Percentiles rank a stretch among this genome's conserved stretches.
Evolutionary conservation across 352 stramenopile genomes (phyloP).

Genomic region (Globisporangium recalcitrans): DNA sequence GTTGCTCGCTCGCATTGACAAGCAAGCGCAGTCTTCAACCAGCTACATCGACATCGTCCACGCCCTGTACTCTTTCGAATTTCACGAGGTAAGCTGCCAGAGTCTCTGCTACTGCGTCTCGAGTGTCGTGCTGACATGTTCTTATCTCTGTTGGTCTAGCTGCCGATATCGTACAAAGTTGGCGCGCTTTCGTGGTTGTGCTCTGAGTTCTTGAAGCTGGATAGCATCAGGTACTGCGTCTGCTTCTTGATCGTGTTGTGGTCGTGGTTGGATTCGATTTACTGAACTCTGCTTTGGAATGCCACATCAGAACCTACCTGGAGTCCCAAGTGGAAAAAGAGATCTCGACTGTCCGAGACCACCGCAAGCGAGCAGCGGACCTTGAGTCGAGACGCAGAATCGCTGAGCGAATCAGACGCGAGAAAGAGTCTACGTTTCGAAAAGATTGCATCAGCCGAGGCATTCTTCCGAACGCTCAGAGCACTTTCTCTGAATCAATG

Average conservation of each 20-base stretch:
- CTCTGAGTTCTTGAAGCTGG: slow-evolving; percentile 58
- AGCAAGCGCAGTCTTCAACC: slow-evolving; percentile 26
- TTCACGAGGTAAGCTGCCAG: slow-evolving; percentile 38
- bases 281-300: background rate
- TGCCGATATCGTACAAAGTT: slow-evolving; percentile 58
- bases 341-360: slow-evolving; percentile 41
- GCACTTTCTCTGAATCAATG: slow-evolving; percentile 56
- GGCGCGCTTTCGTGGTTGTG: slow-evolving; percentile 61
- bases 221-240: slow-evolving; percentile 36
- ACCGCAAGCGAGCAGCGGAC: slow-evolving; percentile 47
- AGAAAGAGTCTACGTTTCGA: slow-evolving; percentile 57
- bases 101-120: background rate
- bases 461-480: slow-evolving; percentile 64
- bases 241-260: background rate
- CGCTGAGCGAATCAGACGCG: slow-evolving; percentile 39
- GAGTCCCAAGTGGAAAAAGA: slow-evolving; percentile 58
- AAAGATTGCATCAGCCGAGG: slow-evolving; percentile 51
- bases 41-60: slow-evolving; percentile 59
- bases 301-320: slow-evolving; percentile 34
- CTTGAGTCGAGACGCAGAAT: slow-evolving; percentile 50
- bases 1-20: slow-evolving; percentile 20
- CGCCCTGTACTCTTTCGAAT: slow-evolving; percentile 64
- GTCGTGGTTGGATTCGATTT: background rate
- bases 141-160: slow-evolving; percentile 13
- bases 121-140: background rate